phyloP scores from a whole-genome alignment of 1,139 yeast genomes.

The Protomyces arabidopsidicola region DNA sequence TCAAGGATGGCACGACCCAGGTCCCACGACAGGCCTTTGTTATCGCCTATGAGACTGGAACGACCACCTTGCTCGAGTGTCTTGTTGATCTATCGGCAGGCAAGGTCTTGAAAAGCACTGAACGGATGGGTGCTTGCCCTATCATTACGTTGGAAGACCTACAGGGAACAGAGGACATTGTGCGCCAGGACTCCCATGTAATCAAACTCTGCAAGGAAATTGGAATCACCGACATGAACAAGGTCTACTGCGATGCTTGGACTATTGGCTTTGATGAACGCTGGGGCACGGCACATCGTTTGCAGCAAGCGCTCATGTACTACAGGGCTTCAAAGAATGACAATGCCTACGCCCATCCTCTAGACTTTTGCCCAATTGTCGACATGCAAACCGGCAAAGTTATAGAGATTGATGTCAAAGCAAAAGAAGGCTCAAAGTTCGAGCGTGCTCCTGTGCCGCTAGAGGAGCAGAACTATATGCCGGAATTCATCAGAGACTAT shows the following conservation, averaged over 20 bases:
- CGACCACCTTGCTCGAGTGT: conserved; percentile 64
- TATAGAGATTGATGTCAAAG: conserved; percentile 57
- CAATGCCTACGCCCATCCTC: conserved; percentile 76
- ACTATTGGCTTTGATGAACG: conserved; percentile 80
- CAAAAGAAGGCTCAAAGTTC: conserved; percentile 44
- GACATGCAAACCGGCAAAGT: conserved; percentile 68
- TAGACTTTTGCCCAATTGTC: conserved; percentile 76
- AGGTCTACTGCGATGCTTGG: conserved; percentile 79
- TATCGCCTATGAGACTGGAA: conserved; percentile 58
- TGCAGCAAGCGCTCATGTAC: conserved; percentile 77
- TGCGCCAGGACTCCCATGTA: conserved; percentile 64
- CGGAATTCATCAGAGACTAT: conserved; percentile 58
- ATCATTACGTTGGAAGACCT: conserved; percentile 68
- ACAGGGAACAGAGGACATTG: conserved; percentile 56
- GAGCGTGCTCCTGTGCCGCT: conserved; percentile 68
- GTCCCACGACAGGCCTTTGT: conserved; percentile 67
- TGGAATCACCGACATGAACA: conserved; percentile 63
- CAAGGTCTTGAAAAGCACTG: conserved; percentile 47
- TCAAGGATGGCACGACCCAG: conserved; percentile 50
- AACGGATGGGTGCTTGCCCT: conserved; percentile 53
- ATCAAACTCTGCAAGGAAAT: conserved; percentile 67
- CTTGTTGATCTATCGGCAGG: conserved; percentile 49
- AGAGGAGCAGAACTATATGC: conserved; percentile 66
- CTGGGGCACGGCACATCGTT: conserved; percentile 70
- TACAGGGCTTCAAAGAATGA: conserved; percentile 74